Conservation (phyloP, 2,329 filamentous ascomycete species). For the Aspergillus sp. region DNA sequence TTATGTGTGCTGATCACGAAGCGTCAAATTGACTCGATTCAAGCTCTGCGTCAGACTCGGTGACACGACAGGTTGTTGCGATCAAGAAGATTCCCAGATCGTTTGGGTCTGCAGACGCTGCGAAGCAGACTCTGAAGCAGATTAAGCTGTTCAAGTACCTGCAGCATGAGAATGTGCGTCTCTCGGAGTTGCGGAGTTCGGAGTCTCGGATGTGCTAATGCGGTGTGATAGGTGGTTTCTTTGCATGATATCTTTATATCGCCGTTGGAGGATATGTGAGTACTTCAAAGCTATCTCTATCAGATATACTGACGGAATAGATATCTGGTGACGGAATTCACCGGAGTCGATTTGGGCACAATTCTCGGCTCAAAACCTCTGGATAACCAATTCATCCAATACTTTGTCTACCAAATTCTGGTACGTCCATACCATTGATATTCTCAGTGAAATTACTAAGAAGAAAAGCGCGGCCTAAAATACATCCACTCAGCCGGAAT, state of each 20-base stretch:
- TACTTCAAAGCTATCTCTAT: no score
- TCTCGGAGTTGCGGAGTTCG: background rate
- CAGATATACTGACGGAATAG: slow-evolving; percentile 44
- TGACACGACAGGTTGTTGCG: slow-evolving; percentile 92
- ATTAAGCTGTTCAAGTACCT: slow-evolving; percentile 96
- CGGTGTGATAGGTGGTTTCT: slow-evolving; percentile 77
- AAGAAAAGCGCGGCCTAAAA: slow-evolving; percentile 80
- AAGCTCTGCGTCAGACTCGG: slow-evolving; percentile 94
- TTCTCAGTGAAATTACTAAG: slow-evolving; percentile 11
- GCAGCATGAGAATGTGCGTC: slow-evolving; percentile 81
- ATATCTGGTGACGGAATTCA: slow-evolving; percentile 96
- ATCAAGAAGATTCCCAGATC: slow-evolving; percentile 99
- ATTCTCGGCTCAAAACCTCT: slow-evolving; percentile 91
- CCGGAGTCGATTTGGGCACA: slow-evolving; percentile 93
- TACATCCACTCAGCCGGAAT: slow-evolving; percentile 98
- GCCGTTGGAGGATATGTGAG: slow-evolving; percentile 92
- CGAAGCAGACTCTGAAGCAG: slow-evolving; percentile 96
- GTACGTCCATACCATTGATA: slow-evolving; percentile 49
- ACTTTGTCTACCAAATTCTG: slow-evolving; percentile 98
- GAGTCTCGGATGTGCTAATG: slow-evolving; percentile 14
- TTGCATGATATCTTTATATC: slow-evolving; percentile 99
- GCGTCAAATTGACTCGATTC: no score
- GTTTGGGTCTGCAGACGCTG: slow-evolving; percentile 97
- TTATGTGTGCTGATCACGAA: background rate
- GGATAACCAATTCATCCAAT: slow-evolving; percentile 99